Evolutionary conservation across 140 eudicot genomes (phyloP).

Genomic region (Oenanthe javanica): DNA sequence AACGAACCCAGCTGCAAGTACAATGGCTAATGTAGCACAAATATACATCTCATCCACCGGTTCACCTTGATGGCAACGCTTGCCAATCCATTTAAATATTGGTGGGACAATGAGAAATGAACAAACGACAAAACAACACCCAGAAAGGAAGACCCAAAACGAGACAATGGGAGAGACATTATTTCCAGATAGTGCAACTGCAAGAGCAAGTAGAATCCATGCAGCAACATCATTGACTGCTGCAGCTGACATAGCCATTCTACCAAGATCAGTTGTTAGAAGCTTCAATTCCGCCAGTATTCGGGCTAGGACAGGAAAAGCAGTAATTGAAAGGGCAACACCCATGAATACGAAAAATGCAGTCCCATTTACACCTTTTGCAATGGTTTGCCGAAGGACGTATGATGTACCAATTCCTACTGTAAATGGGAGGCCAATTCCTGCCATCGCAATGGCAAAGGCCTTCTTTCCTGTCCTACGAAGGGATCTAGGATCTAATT

Average conservation of each 20-base stretch:
- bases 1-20: conserved; percentile 79
- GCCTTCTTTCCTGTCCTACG: conserved; percentile 69
- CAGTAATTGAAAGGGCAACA: conserved; percentile 89
- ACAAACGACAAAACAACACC: conserved; percentile 39
- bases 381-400: conserved; percentile 42
- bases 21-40: conserved; percentile 66
- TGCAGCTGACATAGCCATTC: conserved; percentile 97
- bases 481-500: conserved; percentile 69
- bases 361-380: conserved; percentile 44
- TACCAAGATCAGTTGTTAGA: conserved; percentile 78
- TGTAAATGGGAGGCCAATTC: conserved; percentile 62
- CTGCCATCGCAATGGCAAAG: conserved; percentile 60
- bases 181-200: conserved; percentile 76
- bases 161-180: conserved; percentile 61
- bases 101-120: conserved; percentile 54
- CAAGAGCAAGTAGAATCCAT: conserved; percentile 84
- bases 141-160: conserved; percentile 72
- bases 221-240: conserved; percentile 96
- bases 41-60: conserved; percentile 79
- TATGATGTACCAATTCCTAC: conserved; percentile 72
- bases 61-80: conserved; percentile 74
- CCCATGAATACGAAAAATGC: conserved; percentile 95
- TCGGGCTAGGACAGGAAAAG: conserved; percentile 95
- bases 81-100: conserved; percentile 58
- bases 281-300: conserved; percentile 92